Evolutionary conservation across 2,329 filamentous ascomycete genomes (phyloP).

Genomic region (Dactylonectria estremocensis): DNA sequence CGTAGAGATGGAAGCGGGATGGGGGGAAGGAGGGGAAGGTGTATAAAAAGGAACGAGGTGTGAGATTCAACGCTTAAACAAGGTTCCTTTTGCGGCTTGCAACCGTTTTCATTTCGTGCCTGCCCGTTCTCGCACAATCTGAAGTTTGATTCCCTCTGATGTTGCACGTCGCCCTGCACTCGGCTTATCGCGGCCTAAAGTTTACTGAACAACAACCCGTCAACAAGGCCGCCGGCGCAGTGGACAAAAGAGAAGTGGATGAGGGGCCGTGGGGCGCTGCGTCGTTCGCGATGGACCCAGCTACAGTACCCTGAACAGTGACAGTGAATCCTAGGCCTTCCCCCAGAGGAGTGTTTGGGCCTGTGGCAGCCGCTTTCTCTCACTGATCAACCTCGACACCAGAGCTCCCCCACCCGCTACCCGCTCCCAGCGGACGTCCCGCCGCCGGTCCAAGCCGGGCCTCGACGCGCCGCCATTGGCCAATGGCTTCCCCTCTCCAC

Average conservation of each 20-base stretch:
- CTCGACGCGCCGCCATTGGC: conserved; percentile 37
- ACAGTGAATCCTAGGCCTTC: neutral
- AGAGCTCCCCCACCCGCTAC: neutral
- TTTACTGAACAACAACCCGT: conserved; percentile 12
- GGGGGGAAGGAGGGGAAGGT: conserved; percentile 9
- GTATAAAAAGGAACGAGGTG: conserved; percentile 2
- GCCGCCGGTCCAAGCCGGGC: conserved; percentile 23
- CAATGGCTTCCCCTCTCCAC: conserved; percentile 39
- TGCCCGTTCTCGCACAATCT: conserved; percentile 25
- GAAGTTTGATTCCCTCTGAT: conserved; percentile 18
- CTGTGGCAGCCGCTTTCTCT: neutral
- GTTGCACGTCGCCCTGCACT: conserved; percentile 26
- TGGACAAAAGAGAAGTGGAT: neutral
- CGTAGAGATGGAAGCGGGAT: conserved; percentile 33
- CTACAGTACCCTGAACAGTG: conserved; percentile 1
- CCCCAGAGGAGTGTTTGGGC: neutral
- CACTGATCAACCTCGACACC: neutral
- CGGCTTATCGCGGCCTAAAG: conserved; percentile 53
- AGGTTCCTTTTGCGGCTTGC: conserved; percentile 21
- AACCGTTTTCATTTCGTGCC: conserved; percentile 6
- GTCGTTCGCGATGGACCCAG: conserved; percentile 34
- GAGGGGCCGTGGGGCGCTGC: conserved; percentile 28
- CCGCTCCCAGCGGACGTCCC: neutral
- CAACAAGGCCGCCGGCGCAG: conserved; percentile 12
- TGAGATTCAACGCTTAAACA: neutral